These are phyloP conservation scores for Carallia pectinifolia DNA, from an alignment of 345 rosid species.

Conservation along the genomic window DNA sequence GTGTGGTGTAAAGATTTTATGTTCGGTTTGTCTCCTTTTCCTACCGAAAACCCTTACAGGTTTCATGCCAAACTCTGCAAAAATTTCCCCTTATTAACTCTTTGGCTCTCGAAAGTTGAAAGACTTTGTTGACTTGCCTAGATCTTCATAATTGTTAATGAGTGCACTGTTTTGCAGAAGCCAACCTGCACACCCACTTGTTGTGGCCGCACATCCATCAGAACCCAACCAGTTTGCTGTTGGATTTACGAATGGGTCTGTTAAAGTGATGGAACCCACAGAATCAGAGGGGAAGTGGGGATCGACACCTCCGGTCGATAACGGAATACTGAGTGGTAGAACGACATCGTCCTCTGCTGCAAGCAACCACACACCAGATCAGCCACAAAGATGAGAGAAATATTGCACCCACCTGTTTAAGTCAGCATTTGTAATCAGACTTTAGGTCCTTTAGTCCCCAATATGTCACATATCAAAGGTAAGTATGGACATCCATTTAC, in stretches of 20 bases:
- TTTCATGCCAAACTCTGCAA: neutral
- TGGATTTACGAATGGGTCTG: slow-evolving; percentile 65
- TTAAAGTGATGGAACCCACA: slow-evolving; percentile 68
- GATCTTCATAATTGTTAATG: neutral
- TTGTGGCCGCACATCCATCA: slow-evolving; percentile 72
- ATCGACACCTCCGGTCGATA: slow-evolving; percentile 50
- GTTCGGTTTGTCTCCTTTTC: neutral
- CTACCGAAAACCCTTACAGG: neutral
- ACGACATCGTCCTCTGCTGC: slow-evolving; percentile 70
- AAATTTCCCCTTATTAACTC: neutral
- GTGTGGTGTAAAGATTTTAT: neutral
- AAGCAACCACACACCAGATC: slow-evolving; percentile 78
- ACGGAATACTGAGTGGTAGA: slow-evolving; percentile 57
- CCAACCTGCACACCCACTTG: slow-evolving; percentile 62
- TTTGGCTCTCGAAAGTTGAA: neutral
- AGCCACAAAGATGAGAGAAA: slow-evolving; percentile 54
- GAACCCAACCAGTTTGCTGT: slow-evolving; percentile 76
- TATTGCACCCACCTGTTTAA: neutral
- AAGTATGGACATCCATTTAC: slow-evolving; percentile 18
- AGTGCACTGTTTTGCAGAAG: slow-evolving; percentile 36
- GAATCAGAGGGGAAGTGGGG: slow-evolving; percentile 86
- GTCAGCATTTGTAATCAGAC: slow-evolving; percentile 22
- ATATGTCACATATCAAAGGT: slow-evolving; percentile 18
- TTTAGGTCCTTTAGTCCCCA: slow-evolving; percentile 28
- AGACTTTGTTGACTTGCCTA: neutral